Conservation (phyloP, 495 filamentous ascomycete species). For the Neurospora intermedia region DNA sequence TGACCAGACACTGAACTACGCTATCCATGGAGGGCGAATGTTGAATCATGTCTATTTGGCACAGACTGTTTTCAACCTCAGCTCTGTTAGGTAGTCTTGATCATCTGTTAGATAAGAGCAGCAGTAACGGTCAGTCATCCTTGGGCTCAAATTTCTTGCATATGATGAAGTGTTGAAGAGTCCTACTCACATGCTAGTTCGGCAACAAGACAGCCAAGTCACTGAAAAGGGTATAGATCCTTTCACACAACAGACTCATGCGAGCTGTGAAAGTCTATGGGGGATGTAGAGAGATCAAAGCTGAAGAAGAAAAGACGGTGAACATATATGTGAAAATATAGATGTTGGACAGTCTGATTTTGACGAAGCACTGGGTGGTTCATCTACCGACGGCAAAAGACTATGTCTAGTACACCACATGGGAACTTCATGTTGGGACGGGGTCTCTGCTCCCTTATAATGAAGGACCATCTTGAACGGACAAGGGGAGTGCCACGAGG, state of each 20-base stretch:
- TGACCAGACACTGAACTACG: constrained; percentile 10
- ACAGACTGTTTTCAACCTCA: not conserved
- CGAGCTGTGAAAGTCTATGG: not conserved
- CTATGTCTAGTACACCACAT: not conserved
- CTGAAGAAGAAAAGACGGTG: not conserved
- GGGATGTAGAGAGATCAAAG: not conserved
- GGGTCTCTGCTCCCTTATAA: not conserved
- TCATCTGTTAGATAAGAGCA: not conserved
- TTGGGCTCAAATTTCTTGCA: not conserved
- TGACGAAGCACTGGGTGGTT: not conserved
- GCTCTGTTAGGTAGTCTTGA: not conserved
- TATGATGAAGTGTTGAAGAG: not conserved
- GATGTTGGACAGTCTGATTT: not conserved
- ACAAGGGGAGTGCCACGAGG: not conserved
- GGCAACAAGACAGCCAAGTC: not conserved
- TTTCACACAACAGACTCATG: not conserved
- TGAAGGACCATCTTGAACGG: not conserved
- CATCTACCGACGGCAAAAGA: not conserved
- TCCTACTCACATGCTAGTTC: not conserved
- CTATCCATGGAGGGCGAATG: constrained; percentile 8
- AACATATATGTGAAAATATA: not conserved
- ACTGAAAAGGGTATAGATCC: not conserved
- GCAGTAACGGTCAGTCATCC: not conserved
- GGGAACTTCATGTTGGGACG: not conserved
- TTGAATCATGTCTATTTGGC: not conserved